Conservation (phyloP, 768 basidiomycete genomes). For the Agaricus blazei region DNA sequence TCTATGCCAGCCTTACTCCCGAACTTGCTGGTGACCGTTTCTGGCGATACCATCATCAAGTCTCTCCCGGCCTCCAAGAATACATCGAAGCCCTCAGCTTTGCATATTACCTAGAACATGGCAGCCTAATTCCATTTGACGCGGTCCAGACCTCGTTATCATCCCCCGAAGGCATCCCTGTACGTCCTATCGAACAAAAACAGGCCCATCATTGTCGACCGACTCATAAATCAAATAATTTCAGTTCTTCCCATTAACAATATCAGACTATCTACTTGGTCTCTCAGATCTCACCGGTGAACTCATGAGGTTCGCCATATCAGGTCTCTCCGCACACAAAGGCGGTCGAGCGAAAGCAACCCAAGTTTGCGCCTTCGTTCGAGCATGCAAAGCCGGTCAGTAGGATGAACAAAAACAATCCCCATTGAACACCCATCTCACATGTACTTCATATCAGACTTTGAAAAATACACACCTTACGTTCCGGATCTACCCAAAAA, state of each 20-base stretch:
- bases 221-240: conserved; percentile 4
- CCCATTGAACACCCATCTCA: not conserved
- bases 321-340: conserved; percentile 56
- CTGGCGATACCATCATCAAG: conserved; percentile 72
- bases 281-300: conserved; percentile 95
- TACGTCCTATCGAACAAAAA: conserved; percentile 32
- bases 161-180: conserved; percentile 57
- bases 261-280: conserved; percentile 87
- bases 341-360: conserved; percentile 61
- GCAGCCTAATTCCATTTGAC: conserved; percentile 58
- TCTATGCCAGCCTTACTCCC: conserved; percentile 56
- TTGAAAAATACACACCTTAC: conserved; percentile 70
- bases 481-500: conserved; percentile 80
- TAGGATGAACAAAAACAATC: not conserved
- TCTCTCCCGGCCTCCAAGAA: conserved; percentile 86
- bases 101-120: conserved; percentile 74
- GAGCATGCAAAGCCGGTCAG: conserved; percentile 68
- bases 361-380: conserved; percentile 65
- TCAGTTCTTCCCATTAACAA: conserved; percentile 73
- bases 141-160: conserved; percentile 64
- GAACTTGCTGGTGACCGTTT: conserved; percentile 67
- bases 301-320: conserved; percentile 93
- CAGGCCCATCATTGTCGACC: not conserved
- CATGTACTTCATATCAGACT: conserved; percentile 36
- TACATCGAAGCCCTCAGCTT: conserved; percentile 94